Percentiles rank a stretch among this genome's conserved stretches.
Conservation (phyloP, 345 rosid genomes). For the Anastatica hierochuntica region DNA sequence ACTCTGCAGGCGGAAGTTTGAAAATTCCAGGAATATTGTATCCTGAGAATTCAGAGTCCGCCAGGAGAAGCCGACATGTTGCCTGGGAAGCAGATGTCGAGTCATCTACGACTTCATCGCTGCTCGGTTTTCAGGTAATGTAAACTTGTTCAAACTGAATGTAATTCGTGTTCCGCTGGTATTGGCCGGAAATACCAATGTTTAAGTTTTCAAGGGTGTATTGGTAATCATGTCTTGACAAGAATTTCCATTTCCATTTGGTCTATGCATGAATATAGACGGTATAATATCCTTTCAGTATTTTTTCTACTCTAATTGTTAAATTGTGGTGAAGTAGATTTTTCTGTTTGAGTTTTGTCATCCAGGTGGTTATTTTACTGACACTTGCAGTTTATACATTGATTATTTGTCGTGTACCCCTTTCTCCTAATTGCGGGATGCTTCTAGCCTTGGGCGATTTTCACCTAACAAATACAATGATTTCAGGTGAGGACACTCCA, state of each 20-base stretch:
- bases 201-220: not conserved
- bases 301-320: too few relatives aligned
- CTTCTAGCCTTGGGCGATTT: conserved; percentile 5
- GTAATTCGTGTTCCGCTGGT: conserved; percentile 4
- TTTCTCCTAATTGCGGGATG: conserved; percentile 8
- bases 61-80: conserved; percentile 70
- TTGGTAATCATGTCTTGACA: not conserved
- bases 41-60: conserved; percentile 77
- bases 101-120: conserved; percentile 70
- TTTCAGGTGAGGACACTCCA: conserved; percentile 83
- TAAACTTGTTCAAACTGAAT: conserved; percentile 1
- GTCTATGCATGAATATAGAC: conserved; percentile 3
- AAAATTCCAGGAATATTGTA: conserved; percentile 69
- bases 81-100: conserved; percentile 95
- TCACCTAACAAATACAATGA: conserved; percentile 10
- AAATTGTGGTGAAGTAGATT: not conserved
- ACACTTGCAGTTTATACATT: too few relatives aligned
- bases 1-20: conserved; percentile 63
- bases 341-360: not conserved
- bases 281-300: conserved; percentile 1
- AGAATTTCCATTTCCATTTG: conserved; percentile 1
- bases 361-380: too few relatives aligned
- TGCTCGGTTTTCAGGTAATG: conserved; percentile 76
- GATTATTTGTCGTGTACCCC: too few relatives aligned
- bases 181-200: too few relatives aligned